A percentile compares a stretch with the other conserved stretches of the same genome.
Conservation (phyloP, 75 land plant species). For the Adiantum capillusveneris region DNA sequence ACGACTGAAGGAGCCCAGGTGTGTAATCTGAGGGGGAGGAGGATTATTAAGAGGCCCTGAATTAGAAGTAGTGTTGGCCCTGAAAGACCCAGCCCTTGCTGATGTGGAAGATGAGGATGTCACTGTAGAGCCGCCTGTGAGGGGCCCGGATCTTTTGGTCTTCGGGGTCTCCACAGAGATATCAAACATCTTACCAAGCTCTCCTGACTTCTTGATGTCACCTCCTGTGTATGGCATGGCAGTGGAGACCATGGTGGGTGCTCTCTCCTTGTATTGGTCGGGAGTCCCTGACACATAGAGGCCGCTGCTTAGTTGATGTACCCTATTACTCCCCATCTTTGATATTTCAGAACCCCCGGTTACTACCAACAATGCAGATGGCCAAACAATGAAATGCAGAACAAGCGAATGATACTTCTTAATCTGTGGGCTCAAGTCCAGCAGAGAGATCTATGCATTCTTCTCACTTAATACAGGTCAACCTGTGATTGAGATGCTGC, state of each 20-base stretch:
- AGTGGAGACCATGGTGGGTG: constrained; percentile 35
- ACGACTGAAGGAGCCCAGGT: constrained; percentile 19
- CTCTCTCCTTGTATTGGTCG: constrained; percentile 43
- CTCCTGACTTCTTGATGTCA: constrained; percentile 47
- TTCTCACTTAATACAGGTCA: no score
- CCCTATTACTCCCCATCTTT: constrained; percentile 24
- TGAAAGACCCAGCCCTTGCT: constrained; percentile 44
- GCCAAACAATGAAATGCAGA: no score
- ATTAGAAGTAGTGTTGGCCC: constrained; percentile 20
- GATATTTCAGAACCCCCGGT: no score
- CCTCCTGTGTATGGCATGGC: constrained; percentile 60
- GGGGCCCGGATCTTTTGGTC: constrained; percentile 25
- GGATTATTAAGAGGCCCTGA: constrained; percentile 37
- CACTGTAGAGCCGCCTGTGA: constrained; percentile 7
- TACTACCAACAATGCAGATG: no score
- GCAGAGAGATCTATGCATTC: no score
- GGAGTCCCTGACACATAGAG: constrained; percentile 47
- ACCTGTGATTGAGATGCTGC: no score
- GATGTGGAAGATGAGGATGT: constrained; percentile 30
- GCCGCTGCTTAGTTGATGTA: constrained; percentile 48
- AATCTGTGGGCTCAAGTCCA: no score
- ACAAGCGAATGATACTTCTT: no score
- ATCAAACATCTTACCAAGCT: constrained; percentile 52
- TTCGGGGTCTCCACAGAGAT: constrained; percentile 32
- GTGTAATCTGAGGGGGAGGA: constrained; percentile 22